Evolutionary conservation across 768 basidiomycete species (phyloP).

Genomic region (Gymnopilus junonius): DNA sequence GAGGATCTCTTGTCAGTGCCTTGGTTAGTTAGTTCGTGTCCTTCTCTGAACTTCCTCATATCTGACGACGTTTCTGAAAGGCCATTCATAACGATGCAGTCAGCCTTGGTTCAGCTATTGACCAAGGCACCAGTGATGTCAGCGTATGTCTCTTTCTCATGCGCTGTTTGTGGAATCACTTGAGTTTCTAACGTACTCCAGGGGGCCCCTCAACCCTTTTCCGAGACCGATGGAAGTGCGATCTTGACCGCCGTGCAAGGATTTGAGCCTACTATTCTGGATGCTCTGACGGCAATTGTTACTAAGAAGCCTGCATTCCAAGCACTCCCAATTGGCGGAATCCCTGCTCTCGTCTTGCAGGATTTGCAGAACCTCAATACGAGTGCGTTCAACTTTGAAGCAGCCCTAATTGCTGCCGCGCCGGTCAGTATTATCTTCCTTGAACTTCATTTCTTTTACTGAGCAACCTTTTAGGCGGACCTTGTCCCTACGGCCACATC

Average conservation of each 20-base stretch:
- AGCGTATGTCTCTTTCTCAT: constrained; percentile 16
- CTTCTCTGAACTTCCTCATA: too few relatives aligned
- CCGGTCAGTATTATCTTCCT: constrained; percentile 27
- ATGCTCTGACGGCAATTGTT: constrained; percentile 23
- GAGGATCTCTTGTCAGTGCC: constrained; percentile 25
- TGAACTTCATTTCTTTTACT: not conserved
- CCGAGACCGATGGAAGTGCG: constrained; percentile 26
- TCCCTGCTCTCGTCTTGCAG: constrained; percentile 8
- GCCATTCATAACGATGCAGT: constrained; percentile 11
- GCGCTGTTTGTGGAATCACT: not conserved
- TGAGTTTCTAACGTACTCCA: not conserved
- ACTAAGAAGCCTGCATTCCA: constrained; percentile 30
- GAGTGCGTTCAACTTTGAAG: constrained; percentile 29
- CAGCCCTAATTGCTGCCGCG: constrained; percentile 25
- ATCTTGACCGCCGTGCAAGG: constrained; percentile 23
- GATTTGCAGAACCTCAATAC: constrained; percentile 13
- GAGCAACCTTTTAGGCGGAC: constrained; percentile 17
- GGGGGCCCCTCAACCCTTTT: constrained; percentile 21
- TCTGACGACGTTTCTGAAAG: not conserved
- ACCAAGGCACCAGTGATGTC: constrained; percentile 32
- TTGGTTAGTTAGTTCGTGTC: constrained; percentile 29
- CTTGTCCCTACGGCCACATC: constrained; percentile 21
- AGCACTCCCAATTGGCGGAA: constrained; percentile 23
- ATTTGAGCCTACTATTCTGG: constrained; percentile 19
- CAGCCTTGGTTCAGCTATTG: constrained; percentile 22